Percentiles rank a stretch among this genome's conserved stretches.
Evolutionary conservation across 1,284 basidiomycete genomes (phyloP).

Genomic region (Cutaneotrichosporon cavernicola): DNA sequence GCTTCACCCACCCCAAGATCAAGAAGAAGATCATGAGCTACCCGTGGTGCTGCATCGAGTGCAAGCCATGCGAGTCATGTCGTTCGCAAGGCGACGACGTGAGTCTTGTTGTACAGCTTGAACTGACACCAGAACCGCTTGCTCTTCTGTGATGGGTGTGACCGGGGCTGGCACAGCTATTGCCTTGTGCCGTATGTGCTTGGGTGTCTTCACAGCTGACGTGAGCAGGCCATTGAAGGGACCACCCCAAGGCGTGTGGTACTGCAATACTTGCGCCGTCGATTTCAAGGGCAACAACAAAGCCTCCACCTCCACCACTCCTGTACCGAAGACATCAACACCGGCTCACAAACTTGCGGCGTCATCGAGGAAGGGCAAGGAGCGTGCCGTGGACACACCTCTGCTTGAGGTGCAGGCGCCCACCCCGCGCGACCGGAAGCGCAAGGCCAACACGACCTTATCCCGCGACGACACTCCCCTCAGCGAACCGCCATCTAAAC

Average conservation of each 20-base stretch:
- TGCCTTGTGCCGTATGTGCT: conserved; percentile 67
- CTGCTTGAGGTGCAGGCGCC: conserved; percentile 2
- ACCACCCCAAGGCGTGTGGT: conserved; percentile 65
- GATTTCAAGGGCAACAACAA: conserved; percentile 17
- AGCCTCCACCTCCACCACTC: conserved; percentile 12
- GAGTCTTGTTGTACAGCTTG: conserved; percentile 48
- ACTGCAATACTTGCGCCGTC: conserved; percentile 30
- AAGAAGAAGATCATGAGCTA: conserved; percentile 59
- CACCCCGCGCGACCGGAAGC: conserved; percentile 16
- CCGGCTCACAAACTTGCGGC: background rate
- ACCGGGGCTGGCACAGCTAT: conserved; percentile 91
- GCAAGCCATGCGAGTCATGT: conserved; percentile 91
- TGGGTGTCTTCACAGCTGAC: background rate
- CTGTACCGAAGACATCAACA: background rate
- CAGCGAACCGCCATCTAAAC: conserved; percentile 13
- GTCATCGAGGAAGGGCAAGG: conserved; percentile 22
- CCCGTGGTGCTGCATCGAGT: conserved; percentile 86
- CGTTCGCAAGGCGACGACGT: conserved; percentile 83
- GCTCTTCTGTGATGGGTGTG: conserved; percentile 91
- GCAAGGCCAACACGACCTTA: background rate
- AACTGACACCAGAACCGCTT: conserved; percentile 64
- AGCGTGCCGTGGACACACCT: conserved; percentile 12
- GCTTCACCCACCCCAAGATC: conserved; percentile 19
- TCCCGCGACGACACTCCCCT: conserved; percentile 9
- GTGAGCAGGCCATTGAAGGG: conserved; percentile 59